Evolutionary conservation across 2,329 filamentous ascomycete genomes (phyloP).

Genomic region (Dactylellina cionopaga): DNA sequence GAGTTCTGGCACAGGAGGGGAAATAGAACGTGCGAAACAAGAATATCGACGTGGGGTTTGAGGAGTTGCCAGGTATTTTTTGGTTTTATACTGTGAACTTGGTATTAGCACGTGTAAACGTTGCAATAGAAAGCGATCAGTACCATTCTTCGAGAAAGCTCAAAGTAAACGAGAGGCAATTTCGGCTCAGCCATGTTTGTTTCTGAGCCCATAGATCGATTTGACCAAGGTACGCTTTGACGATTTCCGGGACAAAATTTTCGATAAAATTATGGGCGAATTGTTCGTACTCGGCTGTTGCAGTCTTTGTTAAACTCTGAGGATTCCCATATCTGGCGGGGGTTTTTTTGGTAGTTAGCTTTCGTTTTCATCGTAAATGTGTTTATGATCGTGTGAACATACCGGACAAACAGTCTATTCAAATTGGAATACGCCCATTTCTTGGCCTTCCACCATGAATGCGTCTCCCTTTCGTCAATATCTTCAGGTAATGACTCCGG

Average conservation of each 20-base stretch:
- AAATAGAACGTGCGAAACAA: constrained; percentile 95
- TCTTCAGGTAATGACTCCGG: constrained; percentile 81
- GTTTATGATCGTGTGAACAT: constrained; percentile 58
- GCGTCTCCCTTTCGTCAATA: constrained; percentile 84
- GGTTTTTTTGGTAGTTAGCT: constrained; percentile 57
- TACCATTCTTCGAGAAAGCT: constrained; percentile 92
- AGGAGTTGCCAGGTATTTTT: constrained; percentile 97
- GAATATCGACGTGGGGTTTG: constrained; percentile 89
- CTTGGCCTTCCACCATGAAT: constrained; percentile 99
- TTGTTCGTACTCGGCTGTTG: constrained; percentile 76
- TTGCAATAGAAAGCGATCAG: neutral
- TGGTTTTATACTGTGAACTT: constrained; percentile 73
- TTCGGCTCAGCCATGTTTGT: constrained; percentile 91
- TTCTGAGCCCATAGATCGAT: constrained; percentile 98
- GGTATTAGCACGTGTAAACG: constrained; percentile 1
- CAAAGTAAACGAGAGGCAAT: constrained; percentile 90
- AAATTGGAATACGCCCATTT: constrained; percentile 99
- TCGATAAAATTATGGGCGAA: constrained; percentile 91
- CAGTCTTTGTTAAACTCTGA: constrained; percentile 73
- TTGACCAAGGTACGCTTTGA: constrained; percentile 92
- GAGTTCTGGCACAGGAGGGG: constrained; percentile 91
- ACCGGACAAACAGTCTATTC: constrained; percentile 94
- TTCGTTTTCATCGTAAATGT: constrained; percentile 7
- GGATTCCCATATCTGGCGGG: constrained; percentile 88
- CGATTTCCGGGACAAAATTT: constrained; percentile 92